Percentiles rank a stretch among this genome's conserved stretches.
phyloP scores from a whole-genome alignment of 495 filamentous ascomycete genomes.

The Talaromyces adpressus region DNA sequence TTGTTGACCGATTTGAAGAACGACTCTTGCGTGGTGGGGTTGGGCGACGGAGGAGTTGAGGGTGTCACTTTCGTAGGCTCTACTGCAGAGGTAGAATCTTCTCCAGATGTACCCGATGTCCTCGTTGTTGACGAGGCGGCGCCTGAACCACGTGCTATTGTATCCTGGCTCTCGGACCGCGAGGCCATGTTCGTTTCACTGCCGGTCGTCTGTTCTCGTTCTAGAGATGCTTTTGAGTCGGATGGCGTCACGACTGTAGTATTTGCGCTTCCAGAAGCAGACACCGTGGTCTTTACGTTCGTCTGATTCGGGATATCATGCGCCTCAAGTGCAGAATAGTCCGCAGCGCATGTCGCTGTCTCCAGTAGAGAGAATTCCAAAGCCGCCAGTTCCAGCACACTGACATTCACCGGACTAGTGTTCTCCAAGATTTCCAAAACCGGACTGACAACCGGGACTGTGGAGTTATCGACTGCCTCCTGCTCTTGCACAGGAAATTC shows the following conservation, averaged over 20 bases:
- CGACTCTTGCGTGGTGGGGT: constrained; percentile 85
- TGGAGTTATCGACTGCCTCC: background rate
- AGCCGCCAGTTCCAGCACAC: background rate
- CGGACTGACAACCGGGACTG: background rate
- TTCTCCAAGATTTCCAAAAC: background rate
- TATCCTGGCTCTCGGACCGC: constrained; percentile 15
- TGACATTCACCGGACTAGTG: background rate
- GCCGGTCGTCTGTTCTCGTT: constrained; percentile 9
- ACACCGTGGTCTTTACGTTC: background rate
- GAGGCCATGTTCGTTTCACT: constrained; percentile 15
- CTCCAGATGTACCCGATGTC: constrained; percentile 16
- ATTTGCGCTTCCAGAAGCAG: background rate
- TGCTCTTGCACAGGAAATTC: constrained; percentile 1
- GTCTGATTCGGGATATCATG: background rate
- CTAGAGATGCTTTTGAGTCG: background rate
- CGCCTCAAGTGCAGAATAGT: background rate
- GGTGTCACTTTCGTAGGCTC: constrained; percentile 43
- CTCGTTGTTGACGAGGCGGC: background rate
- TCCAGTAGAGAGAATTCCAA: background rate
- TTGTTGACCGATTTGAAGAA: constrained; percentile 97
- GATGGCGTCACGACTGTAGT: background rate
- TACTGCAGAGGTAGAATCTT: constrained; percentile 21
- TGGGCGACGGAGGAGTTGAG: constrained; percentile 51
- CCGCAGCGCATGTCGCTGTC: background rate
- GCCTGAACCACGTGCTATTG: background rate